Conservation (phyloP, 257 asterid species). For the Solanum medicagineum region DNA sequence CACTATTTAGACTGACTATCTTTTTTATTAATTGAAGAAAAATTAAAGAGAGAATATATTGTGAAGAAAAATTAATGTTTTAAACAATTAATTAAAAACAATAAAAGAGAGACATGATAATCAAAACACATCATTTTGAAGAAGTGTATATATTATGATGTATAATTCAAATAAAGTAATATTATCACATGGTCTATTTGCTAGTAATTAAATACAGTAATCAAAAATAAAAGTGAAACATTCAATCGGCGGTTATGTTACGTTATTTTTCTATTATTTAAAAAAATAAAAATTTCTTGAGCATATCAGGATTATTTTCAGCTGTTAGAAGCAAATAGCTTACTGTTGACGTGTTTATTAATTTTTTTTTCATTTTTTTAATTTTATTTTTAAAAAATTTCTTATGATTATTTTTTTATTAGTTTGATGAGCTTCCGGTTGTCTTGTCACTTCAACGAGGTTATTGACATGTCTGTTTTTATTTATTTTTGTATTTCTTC, state of each 20-base stretch:
- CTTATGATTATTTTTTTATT: too few species aligned
- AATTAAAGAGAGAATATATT: background rate
- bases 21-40: background rate
- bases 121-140: background rate
- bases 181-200: background rate
- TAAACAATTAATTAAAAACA: background rate
- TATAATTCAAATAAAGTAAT: rapidly evolving
- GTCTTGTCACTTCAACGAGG: too few species aligned
- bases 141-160: background rate
- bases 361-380: too few species aligned
- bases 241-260: background rate
- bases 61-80: background rate
- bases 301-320: too few species aligned
- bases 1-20: background rate
- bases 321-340: too few species aligned
- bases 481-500: too few species aligned
- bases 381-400: too few species aligned
- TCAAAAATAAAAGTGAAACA: background rate
- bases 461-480: too few species aligned
- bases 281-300: too few species aligned
- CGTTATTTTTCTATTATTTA: background rate
- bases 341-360: too few species aligned
- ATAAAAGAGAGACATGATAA: background rate
- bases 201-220: background rate
- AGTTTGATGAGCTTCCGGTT: too few species aligned